phyloP scores from a whole-genome alignment of 2,329 filamentous ascomycete species.

The Fusarium duplospermum region DNA sequence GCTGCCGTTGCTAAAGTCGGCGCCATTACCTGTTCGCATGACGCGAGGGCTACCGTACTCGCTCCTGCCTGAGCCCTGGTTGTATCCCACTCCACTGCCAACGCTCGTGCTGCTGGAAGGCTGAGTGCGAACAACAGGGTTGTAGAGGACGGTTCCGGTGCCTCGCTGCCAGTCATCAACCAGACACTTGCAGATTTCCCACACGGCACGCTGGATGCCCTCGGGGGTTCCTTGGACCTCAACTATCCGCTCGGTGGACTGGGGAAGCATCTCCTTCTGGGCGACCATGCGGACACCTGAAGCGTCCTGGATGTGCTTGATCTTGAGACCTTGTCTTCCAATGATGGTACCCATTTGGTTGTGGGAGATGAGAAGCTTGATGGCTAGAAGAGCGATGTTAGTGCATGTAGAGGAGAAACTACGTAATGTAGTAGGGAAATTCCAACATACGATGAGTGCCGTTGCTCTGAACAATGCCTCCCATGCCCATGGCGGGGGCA shows the following conservation, averaged over 20 bases:
- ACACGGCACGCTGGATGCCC: conserved; percentile 93
- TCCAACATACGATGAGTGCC: conserved; percentile 85
- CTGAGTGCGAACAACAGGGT: conserved; percentile 91
- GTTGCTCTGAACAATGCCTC: conserved; percentile 85
- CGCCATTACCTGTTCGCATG: conserved; percentile 96
- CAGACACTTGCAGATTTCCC: conserved; percentile 99
- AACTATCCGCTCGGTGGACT: conserved; percentile 97
- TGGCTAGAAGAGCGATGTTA: conserved; percentile 67
- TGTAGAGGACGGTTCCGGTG: conserved; percentile 96
- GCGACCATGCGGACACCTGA: conserved; percentile 99
- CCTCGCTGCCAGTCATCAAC: conserved; percentile 98
- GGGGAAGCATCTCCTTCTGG: conserved; percentile 99
- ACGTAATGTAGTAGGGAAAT: not conserved
- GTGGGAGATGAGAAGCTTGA: conserved; percentile 98
- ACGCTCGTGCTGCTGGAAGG: conserved; percentile 62
- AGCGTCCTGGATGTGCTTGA: conserved; percentile 98
- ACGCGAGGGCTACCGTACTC: conserved; percentile 76
- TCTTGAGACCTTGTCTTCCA: conserved; percentile 94
- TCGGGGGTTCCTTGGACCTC: conserved; percentile 96
- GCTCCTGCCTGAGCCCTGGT: conserved; percentile 56
- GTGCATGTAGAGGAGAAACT: not conserved
- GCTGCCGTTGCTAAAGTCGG: conserved; percentile 89
- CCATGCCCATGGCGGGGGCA: conserved; percentile 95
- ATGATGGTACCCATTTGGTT: conserved; percentile 99
- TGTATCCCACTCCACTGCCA: conserved; percentile 50